Percentiles rank a stretch among this genome's conserved stretches.
Conservation (phyloP, 2,329 filamentous ascomycete genomes). For the Orbilia brochopaga region DNA sequence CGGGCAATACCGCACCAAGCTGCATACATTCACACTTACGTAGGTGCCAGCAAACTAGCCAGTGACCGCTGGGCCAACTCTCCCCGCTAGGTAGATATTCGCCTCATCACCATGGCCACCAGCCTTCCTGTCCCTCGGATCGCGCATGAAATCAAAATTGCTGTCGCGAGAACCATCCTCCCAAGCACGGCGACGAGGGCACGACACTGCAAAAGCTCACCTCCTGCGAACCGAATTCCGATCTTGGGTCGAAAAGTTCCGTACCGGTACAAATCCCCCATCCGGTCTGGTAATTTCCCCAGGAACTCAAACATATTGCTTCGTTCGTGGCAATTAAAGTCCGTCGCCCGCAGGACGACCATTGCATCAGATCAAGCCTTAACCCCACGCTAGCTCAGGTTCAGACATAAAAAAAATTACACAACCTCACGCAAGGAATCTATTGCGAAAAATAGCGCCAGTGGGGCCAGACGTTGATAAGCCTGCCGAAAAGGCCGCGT, state of each 20-base stretch:
- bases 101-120: constrained; percentile 1
- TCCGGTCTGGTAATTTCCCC: not conserved
- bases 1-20: too few species aligned
- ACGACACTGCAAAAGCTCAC: not conserved
- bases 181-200: not conserved
- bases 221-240: not conserved
- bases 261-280: not conserved
- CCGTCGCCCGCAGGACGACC: not conserved
- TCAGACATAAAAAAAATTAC: not conserved
- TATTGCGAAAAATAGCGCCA: not conserved
- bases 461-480: not conserved
- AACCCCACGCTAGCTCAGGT: not conserved
- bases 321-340: not conserved
- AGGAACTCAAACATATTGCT: not conserved
- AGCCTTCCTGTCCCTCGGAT: not conserved
- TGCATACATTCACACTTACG: too few species aligned
- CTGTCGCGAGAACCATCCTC: not conserved
- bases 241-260: not conserved
- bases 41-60: too few species aligned
- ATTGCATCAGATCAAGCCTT: not conserved
- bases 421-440: too few species aligned
- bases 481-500: not conserved
- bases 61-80: not conserved
- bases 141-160: constrained; percentile 1
- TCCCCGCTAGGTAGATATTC: too few species aligned